Base-by-base conservation (phyloP, 208 protist species). In the Trypanosoma grayi region DNA sequence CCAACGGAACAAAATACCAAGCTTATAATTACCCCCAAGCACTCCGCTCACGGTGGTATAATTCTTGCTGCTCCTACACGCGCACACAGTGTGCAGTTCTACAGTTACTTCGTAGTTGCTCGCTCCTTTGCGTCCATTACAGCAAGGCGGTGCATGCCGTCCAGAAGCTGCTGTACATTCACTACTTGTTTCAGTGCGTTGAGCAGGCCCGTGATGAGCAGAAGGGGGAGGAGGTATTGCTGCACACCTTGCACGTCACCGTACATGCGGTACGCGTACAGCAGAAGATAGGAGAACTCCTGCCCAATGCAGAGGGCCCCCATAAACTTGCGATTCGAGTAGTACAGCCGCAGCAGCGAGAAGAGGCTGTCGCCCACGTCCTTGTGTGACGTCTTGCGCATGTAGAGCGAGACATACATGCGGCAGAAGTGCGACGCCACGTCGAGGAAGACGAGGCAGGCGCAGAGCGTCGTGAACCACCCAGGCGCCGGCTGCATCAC, bases 341-440 rank as follows among this genome's bases (percentile, higher is more conserved):
- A 98, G 87, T 98, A 98, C 18, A 92, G 30, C 4, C 68, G 75
- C 25, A 98, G 81, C 27, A 97, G 66, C 30, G 47, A 60, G 73
- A 89, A 94, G 53, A 81, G 80, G 51, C 70, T 90, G 60, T 81
- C 79, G n/a, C 79, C 85, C 14, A 90, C 74, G 60, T 96, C 86
- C 70, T 96, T 97, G 74, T 97, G 90, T 54, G 66, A 82, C 4
- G 66, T 62, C 53, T 87, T 85, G 16, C 65, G 58, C 2, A 86
- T 36, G 46, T 83, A 85, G 16, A 95, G 46, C 1, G 77, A 79
- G 0, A 84, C 77, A 73, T 97, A 97, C 90, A 97, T 97, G 48
- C 91, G 82, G 65, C 87, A 89, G 66, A 94, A 98, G 73, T 98
- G 95, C 13, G 91, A 97, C 22, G 78, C 75, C 33, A 97, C 79